phyloP scores from a whole-genome alignment of 768 basidiomycete genomes.

The Mycena amicta region DNA sequence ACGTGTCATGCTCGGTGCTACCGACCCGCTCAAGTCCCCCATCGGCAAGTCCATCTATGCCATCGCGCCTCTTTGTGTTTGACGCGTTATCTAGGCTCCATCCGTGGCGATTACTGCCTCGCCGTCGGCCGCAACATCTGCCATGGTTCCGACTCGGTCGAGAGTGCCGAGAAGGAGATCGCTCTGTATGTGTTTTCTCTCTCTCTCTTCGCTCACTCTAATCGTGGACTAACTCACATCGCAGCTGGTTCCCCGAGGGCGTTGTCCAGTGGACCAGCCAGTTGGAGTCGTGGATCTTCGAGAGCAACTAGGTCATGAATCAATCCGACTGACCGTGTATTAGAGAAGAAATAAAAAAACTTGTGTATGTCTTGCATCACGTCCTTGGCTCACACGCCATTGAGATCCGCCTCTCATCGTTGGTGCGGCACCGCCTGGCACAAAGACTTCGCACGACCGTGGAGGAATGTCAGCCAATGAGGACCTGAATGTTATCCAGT shows the following conservation, averaged over 20 bases:
- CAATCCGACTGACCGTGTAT: constrained; percentile 13
- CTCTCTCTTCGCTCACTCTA: not conserved
- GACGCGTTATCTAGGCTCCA: too few species aligned
- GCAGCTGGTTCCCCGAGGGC: constrained; percentile 92
- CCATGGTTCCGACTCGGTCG: constrained; percentile 89
- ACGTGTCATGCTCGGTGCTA: constrained; percentile 93
- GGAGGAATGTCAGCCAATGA: constrained; percentile 11
- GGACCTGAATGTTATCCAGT: constrained; percentile 6
- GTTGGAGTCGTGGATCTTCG: constrained; percentile 76
- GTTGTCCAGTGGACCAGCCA: constrained; percentile 68
- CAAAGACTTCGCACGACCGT: constrained; percentile 10
- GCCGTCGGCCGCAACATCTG: constrained; percentile 95
- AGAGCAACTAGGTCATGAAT: constrained; percentile 57
- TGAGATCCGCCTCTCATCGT: too few species aligned
- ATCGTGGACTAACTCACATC: constrained; percentile 17
- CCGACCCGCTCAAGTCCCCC: constrained; percentile 90
- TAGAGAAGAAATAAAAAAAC: constrained; percentile 22
- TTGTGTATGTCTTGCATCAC: too few species aligned
- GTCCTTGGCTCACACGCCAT: too few species aligned
- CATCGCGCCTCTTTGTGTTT: too few species aligned
- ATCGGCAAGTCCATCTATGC: too few species aligned
- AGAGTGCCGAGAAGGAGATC: constrained; percentile 94
- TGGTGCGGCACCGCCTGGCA: too few species aligned
- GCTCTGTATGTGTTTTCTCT: constrained; percentile 60
- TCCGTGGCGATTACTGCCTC: constrained; percentile 94